phyloP scores from a whole-genome alignment of 495 filamentous ascomycete genomes.

The Annulohypoxylon nitens region DNA sequence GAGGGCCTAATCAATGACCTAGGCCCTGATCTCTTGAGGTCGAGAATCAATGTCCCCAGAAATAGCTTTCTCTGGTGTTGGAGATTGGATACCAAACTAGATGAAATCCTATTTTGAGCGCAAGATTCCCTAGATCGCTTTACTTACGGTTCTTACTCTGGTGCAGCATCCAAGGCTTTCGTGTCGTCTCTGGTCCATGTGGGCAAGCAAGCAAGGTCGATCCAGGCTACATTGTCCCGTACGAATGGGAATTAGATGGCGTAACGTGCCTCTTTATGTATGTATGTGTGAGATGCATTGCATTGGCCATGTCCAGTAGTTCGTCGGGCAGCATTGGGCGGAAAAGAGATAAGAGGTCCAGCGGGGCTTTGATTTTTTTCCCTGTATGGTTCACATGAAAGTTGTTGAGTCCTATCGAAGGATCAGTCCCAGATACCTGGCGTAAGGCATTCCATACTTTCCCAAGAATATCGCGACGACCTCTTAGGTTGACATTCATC shows the following conservation, averaged over 20 bases:
- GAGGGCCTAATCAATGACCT: background rate
- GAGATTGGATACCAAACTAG: conserved; percentile 3
- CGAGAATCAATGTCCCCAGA: background rate
- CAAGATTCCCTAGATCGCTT: background rate
- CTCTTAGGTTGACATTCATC: background rate
- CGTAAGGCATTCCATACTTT: background rate
- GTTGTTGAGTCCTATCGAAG: conserved; percentile 1
- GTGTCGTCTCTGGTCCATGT: background rate
- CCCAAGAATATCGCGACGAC: background rate
- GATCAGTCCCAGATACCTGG: background rate
- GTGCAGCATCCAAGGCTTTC: background rate
- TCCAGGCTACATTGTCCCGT: background rate
- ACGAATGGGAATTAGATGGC: background rate
- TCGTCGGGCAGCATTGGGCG: background rate
- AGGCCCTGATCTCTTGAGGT: background rate
- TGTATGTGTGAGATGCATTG: background rate
- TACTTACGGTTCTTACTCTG: background rate
- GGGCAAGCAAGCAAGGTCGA: background rate
- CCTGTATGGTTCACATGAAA: background rate
- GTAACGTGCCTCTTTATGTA: conserved; percentile 11
- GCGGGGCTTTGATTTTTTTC: background rate
- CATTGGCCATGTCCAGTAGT: background rate
- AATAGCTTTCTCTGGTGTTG: background rate
- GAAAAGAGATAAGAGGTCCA: background rate
- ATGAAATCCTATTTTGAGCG: background rate